phyloP scores from a whole-genome alignment of 495 filamentous ascomycete genomes.

The Daldinia caldariorum region DNA sequence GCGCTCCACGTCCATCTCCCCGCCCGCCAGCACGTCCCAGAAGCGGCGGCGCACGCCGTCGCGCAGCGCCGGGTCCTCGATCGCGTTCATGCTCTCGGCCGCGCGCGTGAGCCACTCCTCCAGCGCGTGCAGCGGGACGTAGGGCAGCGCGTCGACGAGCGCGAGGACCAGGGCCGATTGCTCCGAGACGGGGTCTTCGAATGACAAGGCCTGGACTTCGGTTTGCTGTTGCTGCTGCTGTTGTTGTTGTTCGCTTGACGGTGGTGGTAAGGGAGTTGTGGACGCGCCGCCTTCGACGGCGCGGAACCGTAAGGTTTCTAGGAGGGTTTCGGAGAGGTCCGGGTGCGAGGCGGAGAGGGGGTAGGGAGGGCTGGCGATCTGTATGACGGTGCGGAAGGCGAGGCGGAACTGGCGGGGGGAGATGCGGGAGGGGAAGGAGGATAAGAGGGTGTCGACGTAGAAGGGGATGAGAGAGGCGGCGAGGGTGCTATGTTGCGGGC shows the following conservation, averaged over 20 bases:
- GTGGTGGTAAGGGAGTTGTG: slow-evolving; percentile 49
- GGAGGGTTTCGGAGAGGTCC: slow-evolving; percentile 76
- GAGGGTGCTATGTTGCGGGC: slow-evolving; percentile 76
- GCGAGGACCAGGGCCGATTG: slow-evolving; percentile 82
- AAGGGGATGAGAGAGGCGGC: slow-evolving; percentile 80
- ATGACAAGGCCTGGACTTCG: not conserved
- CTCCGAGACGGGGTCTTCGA: slow-evolving; percentile 68
- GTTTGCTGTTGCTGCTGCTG: too few species aligned
- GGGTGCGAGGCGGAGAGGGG: slow-evolving; percentile 75
- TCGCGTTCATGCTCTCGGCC: slow-evolving; percentile 71
- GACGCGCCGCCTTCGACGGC: slow-evolving; percentile 63
- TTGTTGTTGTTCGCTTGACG: slow-evolving; percentile 40
- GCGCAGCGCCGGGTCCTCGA: slow-evolving; percentile 70
- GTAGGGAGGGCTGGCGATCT: slow-evolving; percentile 84
- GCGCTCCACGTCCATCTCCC: slow-evolving; percentile 93
- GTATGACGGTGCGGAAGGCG: slow-evolving; percentile 89
- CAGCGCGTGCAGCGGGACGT: slow-evolving; percentile 72
- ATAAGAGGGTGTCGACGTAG: slow-evolving; percentile 86
- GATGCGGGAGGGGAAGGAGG: slow-evolving; percentile 83
- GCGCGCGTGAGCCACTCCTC: slow-evolving; percentile 72
- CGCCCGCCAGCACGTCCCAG: slow-evolving; percentile 83
- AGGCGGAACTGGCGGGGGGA: slow-evolving; percentile 91
- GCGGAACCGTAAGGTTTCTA: slow-evolving; percentile 82
- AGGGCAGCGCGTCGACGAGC: slow-evolving; percentile 83
- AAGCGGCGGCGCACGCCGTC: slow-evolving; percentile 76